Evolutionary conservation across 441 rosid genomes (phyloP), one percentile per base, ranked within the genome.

Genomic region (Erodium texanum): DNA sequence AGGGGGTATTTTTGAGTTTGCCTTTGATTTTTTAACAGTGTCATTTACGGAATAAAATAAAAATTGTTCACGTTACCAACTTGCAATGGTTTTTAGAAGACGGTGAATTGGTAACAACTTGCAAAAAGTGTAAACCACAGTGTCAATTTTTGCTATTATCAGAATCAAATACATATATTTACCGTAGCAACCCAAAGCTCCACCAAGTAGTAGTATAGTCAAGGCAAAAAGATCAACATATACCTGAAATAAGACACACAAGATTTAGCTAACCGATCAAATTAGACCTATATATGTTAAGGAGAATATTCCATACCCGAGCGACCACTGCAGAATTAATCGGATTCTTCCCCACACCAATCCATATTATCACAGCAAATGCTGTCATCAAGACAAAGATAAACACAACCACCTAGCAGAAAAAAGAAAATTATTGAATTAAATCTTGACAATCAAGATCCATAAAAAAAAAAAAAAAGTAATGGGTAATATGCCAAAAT

Each of bases 151-250:
- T n/a, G n/a, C n/a, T n/a, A n/a, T n/a, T n/a, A n/a, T n/a, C n/a
- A n/a, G n/a, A n/a, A n/a, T 29, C n/a, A n/a, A 66, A 48, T 70
- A 1, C 45, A 36, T 29, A 69, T 43, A 69, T 83, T 79, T 76
- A 85, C 89, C 89, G 66, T 85, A 85, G 64, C 78, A 80, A 71
- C 86, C 82, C 62, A 85, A 70, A 68, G 86, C 89, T 77, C 81
- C 87, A 66, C 89, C 87, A 4, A 82, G 71, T 62, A 79, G 65
- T 58, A 85, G 71, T 62, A 83, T 59, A 48, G 82, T 67, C 41
- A 74, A 64, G 56, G 85, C 87, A 16, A 79, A 72, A 71, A 82
- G 62, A 74, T 76, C 73, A 4, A 81, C 76, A 66, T 85, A 85
- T 10, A 82, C 78, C 89, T 85, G 78, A 52, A 52, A 69, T n/a